Percentiles rank a stretch among this genome's conserved stretches.
Evolutionary conservation across 1,284 basidiomycete genomes (phyloP).

Genomic region (Porphyrellus sp.): DNA sequence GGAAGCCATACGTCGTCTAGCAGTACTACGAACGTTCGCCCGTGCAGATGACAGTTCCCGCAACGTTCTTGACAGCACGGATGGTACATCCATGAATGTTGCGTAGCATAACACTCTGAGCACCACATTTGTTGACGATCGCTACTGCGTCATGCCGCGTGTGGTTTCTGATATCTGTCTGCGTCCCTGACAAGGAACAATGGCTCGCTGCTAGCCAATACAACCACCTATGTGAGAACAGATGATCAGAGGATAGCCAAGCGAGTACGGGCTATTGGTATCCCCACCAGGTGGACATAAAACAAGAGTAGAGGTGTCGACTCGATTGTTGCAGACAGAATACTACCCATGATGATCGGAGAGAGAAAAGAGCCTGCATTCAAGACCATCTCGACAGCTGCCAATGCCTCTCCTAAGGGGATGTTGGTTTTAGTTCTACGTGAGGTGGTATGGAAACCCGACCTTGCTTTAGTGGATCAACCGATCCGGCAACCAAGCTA

Average conservation of each 20-base stretch:
- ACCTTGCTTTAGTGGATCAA: constrained; percentile 37
- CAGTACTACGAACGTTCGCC: no score
- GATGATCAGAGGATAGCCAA: background rate
- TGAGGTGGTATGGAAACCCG: background rate
- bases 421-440: background rate
- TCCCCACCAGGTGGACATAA: constrained; percentile 25
- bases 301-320: constrained; percentile 21
- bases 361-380: constrained; percentile 28
- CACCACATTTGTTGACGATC: no score
- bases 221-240: constrained; percentile 7
- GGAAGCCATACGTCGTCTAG: no score
- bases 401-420: constrained; percentile 32
- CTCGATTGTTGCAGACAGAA: constrained; percentile 20
- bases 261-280: background rate
- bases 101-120: no score
- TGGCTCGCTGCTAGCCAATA: constrained; percentile 7
- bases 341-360: constrained; percentile 25
- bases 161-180: constrained; percentile 14
- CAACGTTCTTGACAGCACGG: no score
- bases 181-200: constrained; percentile 24
- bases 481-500: constrained; percentile 34
- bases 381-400: constrained; percentile 32
- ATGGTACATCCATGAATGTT: no score
- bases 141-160: background rate
- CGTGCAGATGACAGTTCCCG: no score